phyloP scores from a whole-genome alignment of 2,329 filamentous ascomycete species.

The Ceratocystis smalleyi region DNA sequence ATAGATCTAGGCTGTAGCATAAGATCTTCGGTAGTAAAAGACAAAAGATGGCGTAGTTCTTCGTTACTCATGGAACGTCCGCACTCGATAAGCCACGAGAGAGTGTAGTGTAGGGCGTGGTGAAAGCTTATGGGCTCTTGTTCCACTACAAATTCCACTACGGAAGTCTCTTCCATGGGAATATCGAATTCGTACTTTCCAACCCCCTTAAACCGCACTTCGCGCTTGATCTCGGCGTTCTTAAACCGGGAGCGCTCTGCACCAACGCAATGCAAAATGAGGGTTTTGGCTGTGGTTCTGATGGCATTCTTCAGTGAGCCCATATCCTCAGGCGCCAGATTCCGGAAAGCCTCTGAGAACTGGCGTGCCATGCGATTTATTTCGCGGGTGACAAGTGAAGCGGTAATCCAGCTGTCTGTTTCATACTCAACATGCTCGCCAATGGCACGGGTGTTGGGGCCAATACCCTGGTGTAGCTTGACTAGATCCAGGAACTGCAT shows the following conservation, averaged over 20 bases:
- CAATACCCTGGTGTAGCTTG: constrained; percentile 93
- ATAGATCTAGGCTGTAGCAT: constrained; percentile 47
- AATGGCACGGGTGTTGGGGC: constrained; percentile 76
- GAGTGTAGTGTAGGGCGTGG: constrained; percentile 85
- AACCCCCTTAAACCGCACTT: constrained; percentile 66
- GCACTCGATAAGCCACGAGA: constrained; percentile 90
- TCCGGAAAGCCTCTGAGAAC: constrained; percentile 72
- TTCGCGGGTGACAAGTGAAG: constrained; percentile 82
- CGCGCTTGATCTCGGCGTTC: constrained; percentile 74
- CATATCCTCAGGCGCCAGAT: constrained; percentile 48
- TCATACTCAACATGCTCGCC: constrained; percentile 97
- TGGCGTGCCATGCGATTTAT: constrained; percentile 85
- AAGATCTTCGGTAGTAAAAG: constrained; percentile 57
- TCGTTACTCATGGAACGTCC: constrained; percentile 58
- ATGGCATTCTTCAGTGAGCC: constrained; percentile 55
- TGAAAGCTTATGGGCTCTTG: constrained; percentile 91
- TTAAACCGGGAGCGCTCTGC: constrained; percentile 76
- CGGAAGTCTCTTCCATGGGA: constrained; percentile 39
- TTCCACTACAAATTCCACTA: constrained; percentile 80
- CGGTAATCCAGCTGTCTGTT: constrained; percentile 94
- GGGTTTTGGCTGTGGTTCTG: constrained; percentile 59
- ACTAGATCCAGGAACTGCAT: constrained; percentile 91
- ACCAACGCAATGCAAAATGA: constrained; percentile 80
- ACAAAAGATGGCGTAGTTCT: constrained; percentile 51
- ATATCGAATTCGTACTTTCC: constrained; percentile 67